These are phyloP conservation scores for Crithidia fasciculata DNA, from an alignment of 208 protist genomes.

Conservation along the genomic window DNA sequence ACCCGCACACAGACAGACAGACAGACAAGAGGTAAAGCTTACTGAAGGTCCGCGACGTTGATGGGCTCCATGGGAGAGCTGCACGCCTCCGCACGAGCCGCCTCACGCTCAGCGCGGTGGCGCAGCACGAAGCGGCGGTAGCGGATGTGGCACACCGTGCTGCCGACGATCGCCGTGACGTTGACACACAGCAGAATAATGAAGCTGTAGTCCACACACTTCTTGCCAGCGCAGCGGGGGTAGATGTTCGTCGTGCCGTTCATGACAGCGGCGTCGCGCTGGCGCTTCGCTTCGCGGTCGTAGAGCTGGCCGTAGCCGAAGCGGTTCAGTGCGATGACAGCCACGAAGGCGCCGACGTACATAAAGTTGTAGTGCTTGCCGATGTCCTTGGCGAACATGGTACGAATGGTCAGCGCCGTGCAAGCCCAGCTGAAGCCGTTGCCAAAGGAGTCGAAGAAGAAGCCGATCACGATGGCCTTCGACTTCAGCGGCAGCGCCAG, in stretches of 20 bases:
- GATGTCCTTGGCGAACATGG: conserved; percentile 67
- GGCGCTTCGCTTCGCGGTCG: conserved; percentile 47
- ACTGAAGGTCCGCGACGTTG: neutral
- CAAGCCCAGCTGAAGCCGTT: conserved; percentile 70
- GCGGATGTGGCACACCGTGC: conserved; percentile 47
- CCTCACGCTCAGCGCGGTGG: neutral
- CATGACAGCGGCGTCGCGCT: conserved; percentile 25
- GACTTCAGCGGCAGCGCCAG: conserved; percentile 44
- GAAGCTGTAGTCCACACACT: conserved; percentile 48
- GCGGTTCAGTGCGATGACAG: conserved; percentile 65
- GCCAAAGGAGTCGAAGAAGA: conserved; percentile 62
- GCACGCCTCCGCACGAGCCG: neutral
- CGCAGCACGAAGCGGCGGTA: conserved; percentile 49
- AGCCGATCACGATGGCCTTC: conserved; percentile 53
- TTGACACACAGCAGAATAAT: conserved; percentile 61
- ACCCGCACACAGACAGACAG: neutral
- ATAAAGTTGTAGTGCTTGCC: conserved; percentile 84
- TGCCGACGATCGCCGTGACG: conserved; percentile 40
- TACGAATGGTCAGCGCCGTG: conserved; percentile 49
- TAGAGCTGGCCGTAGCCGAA: conserved; percentile 72
- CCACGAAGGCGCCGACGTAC: conserved; percentile 56
- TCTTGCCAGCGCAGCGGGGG: conserved; percentile 46
- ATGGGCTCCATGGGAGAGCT: neutral
- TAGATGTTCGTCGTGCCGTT: conserved; percentile 28
- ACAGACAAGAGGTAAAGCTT: neutral